Evolutionary conservation across 2,329 filamentous ascomycete genomes (phyloP), one percentile per base, ranked within the genome.

Genomic region (Aspergillus sp.): DNA sequence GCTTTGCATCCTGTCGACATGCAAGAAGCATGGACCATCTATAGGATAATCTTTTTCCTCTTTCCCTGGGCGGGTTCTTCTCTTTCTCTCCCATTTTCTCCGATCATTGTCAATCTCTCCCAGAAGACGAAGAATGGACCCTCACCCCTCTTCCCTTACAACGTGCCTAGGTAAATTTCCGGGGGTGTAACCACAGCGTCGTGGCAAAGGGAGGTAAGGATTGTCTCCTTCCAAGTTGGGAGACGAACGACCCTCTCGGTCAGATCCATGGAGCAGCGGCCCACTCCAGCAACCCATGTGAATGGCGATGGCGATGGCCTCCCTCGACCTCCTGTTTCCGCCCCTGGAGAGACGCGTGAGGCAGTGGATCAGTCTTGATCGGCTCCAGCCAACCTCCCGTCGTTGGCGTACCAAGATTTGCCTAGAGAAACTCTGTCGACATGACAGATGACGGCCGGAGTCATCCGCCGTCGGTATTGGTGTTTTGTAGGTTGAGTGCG

Each of bases 341-440:
- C n/a, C 47, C 43, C 44, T 52, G 44, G 34, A 50, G 16, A 31
- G 21, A 53, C 54, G 53, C 50, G 49, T 57, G 47, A 55, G 25
- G 25, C 25, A 57, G 54, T 55, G 50, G 52, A 50, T 50, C 43
- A 31, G 25, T 32, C 50, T 46, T 55, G 44, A 56, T 56, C 58
- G 49, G 45, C 51, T 50, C 54, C 47, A 50, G 46, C n/a, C 47
- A 43, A 29, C 54, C 44, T 57, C 51, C 58, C 54, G 57, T 50
- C 50, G 53, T 56, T 57, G 55, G 55, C 40, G 58, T 57, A 60
- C 58, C 59, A 62, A 62, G 56, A 59, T 60, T 60, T 47, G 45
- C 38, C 56, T 49, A 49, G 56, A 55, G 56, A 55, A 59, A 53
- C 49, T 50, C 36, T 47, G 53, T 45, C 42, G 38, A 29, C 48